Evolutionary conservation across 306 rosid genomes (phyloP).

Genomic region (Astragalus glycyphyllos): DNA sequence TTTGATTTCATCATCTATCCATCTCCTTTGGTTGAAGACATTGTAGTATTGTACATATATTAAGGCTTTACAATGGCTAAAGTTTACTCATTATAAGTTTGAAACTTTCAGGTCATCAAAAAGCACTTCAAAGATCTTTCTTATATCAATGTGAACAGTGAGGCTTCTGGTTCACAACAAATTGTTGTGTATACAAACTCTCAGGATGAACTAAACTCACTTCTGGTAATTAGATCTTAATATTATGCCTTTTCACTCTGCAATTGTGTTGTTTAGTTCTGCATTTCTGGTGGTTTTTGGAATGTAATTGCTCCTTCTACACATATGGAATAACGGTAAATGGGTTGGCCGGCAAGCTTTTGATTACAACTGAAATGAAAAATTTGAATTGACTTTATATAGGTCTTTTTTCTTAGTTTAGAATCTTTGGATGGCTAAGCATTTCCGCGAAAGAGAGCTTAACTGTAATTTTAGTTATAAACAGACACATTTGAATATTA

Average conservation of each 20-base stretch:
- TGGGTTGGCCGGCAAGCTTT: conserved; percentile 13
- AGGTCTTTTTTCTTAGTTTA: conserved; percentile 31
- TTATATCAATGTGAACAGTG: conserved; percentile 57
- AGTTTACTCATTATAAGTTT: conserved; percentile 41
- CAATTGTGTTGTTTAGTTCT: conserved; percentile 31
- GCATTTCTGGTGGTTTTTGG: conserved; percentile 4
- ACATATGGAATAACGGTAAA: background rate
- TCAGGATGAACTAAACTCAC: conserved; percentile 65
- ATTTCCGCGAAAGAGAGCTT: conserved; percentile 13
- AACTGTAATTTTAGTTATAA: conserved; percentile 13
- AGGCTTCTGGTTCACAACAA: conserved; percentile 56
- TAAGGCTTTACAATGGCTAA: conserved; percentile 29
- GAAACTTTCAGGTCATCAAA: conserved; percentile 72
- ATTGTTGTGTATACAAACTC: conserved; percentile 75
- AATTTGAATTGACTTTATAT: conserved; percentile 5
- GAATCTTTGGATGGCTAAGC: conserved; percentile 31
- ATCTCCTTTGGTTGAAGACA: conserved; percentile 6
- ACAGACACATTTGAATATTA: conserved; percentile 20
- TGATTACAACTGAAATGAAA: conserved; percentile 6
- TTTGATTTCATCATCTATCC: conserved; percentile 28
- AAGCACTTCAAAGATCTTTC: conserved; percentile 75
- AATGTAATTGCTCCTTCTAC: conserved; percentile 28
- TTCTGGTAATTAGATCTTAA: conserved; percentile 62
- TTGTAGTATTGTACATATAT: conserved; percentile 7
- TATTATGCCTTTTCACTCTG: conserved; percentile 19